These are phyloP conservation scores for Apophysomyces sp. DNA, from an alignment of 371 early-diverging fungal genomes.

Conservation along the genomic window DNA sequence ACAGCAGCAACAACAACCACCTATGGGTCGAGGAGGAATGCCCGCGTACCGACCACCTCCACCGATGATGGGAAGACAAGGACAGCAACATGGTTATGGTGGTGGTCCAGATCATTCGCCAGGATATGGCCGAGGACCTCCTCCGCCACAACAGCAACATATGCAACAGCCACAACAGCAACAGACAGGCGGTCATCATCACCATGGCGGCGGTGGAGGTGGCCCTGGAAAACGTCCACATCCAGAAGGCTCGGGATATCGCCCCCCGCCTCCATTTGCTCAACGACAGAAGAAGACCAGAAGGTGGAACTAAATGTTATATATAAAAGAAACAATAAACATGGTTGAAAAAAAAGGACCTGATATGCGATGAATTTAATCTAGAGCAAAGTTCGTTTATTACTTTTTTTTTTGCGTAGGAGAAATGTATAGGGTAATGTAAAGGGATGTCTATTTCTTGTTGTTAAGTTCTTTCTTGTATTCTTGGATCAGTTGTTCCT, in stretches of 20 bases:
- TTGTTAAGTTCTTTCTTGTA: conserved; percentile 45
- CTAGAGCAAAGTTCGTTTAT: neutral
- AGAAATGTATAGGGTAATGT: neutral
- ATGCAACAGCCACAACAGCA: conserved; percentile 1
- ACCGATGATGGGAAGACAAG: conserved; percentile 1
- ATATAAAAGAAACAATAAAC: neutral
- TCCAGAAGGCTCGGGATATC: conserved; percentile 11
- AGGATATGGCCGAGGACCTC: conserved; percentile 13
- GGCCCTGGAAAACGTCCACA: neutral
- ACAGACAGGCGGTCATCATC: neutral
- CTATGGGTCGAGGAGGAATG: conserved; percentile 3
- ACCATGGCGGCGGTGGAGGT: neutral
- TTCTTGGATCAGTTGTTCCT: conserved; percentile 85
- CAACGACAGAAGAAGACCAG: conserved; percentile 4
- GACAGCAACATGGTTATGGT: neutral
- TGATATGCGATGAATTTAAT: neutral
- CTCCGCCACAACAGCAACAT: neutral
- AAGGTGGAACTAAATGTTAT: neutral
- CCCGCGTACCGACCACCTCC: conserved; percentile 10
- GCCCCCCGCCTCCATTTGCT: conserved; percentile 24
- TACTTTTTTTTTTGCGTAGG: neutral
- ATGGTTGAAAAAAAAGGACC: neutral
- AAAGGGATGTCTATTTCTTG: conserved; percentile 15
- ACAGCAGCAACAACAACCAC: conserved; percentile 4
- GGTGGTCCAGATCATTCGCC: neutral